Conservation (phyloP, 306 rosid species). For the Inga leiocalycina region DNA sequence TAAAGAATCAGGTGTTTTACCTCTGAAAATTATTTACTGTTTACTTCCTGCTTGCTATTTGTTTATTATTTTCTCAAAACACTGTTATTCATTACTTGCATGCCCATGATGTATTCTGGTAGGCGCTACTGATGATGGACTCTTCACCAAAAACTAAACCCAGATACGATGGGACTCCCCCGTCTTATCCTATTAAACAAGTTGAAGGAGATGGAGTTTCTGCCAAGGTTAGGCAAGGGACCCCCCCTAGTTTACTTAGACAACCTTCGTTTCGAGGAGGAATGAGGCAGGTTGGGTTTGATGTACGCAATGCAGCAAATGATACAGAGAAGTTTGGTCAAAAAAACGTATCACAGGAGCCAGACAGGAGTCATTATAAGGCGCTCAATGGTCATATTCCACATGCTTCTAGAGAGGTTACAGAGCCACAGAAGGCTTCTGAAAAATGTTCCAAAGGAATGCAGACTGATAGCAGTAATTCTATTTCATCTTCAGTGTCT, state of each 20-base stretch:
- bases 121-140: conserved; percentile 57
- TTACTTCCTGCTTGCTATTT: neutral
- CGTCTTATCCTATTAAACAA: conserved; percentile 59
- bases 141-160: conserved; percentile 70
- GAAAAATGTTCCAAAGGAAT: conserved; percentile 67
- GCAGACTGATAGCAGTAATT: conserved; percentile 76
- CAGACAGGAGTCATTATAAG: conserved; percentile 49
- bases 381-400: conserved; percentile 49
- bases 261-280: conserved; percentile 65
- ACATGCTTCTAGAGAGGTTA: conserved; percentile 45
- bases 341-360: conserved; percentile 52
- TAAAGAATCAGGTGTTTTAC: conserved; percentile 73
- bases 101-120: conserved; percentile 30
- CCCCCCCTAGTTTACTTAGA: conserved; percentile 73
- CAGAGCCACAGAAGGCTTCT: conserved; percentile 52
- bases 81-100: conserved; percentile 10
- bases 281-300: conserved; percentile 64
- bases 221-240: conserved; percentile 70
- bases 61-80: conserved; percentile 15
- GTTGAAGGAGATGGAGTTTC: conserved; percentile 73
- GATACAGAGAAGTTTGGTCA: conserved; percentile 47
- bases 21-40: conserved; percentile 18
- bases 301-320: conserved; percentile 51
- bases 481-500: conserved; percentile 81
- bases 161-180: conserved; percentile 65